Percentiles rank a stretch among this genome's conserved stretches.
phyloP scores from a whole-genome alignment of 108 stramenopile genomes.

The Skeletonema menzelii region DNA sequence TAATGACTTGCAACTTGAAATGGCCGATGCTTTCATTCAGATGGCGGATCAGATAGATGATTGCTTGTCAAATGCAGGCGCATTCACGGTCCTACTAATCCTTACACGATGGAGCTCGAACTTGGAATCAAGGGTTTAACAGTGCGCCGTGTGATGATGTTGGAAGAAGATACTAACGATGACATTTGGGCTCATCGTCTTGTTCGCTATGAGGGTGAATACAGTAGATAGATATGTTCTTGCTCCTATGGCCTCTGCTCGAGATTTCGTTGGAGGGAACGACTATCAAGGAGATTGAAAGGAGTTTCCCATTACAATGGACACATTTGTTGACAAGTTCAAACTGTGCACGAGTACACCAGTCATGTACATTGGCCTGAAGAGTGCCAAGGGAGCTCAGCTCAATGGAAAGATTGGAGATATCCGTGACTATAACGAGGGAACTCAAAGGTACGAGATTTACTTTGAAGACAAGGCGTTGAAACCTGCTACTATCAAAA shows the following conservation, averaged over 20 bases:
- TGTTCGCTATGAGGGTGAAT: not conserved
- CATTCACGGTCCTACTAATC: not conserved
- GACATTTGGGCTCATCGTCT: not conserved
- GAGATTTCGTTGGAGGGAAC: not conserved
- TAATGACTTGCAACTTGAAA: not conserved
- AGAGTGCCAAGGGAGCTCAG: not conserved
- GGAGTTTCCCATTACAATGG: not conserved
- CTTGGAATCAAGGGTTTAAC: not conserved
- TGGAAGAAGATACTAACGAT: not conserved
- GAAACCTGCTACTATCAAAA: not conserved
- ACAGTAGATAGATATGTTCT: not conserved
- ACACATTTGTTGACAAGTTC: not conserved
- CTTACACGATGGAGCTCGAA: not conserved
- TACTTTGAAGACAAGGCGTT: conserved; percentile 3
- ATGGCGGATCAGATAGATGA: not conserved
- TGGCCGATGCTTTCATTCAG: not conserved
- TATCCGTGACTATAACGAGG: not conserved
- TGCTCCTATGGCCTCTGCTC: not conserved
- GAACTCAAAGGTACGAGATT: not conserved
- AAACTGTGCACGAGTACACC: not conserved
- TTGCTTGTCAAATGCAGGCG: not conserved
- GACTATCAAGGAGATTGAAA: not conserved
- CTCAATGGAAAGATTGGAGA: conserved; percentile 22
- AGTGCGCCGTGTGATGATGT: not conserved
- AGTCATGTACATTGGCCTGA: conserved; percentile 10